A percentile compares a stretch with the other conserved stretches of the same genome.
Evolutionary conservation across 2,329 filamentous ascomycete genomes (phyloP).

Genomic region (Catunica adiposa): DNA sequence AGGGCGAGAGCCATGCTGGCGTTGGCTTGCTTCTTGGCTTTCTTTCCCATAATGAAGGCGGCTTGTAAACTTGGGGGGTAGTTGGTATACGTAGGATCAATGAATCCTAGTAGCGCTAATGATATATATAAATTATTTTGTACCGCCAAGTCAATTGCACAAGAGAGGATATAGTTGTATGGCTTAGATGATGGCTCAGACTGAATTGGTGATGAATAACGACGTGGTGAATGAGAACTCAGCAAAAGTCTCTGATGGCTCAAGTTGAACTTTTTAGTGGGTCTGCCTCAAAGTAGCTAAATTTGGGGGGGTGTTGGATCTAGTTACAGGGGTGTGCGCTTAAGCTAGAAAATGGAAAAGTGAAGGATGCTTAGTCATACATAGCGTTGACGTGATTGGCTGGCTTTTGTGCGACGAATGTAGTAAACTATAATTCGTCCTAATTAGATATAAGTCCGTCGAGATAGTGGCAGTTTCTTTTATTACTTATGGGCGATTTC

Average conservation of each 20-base stretch:
- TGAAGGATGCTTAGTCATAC: slow-evolving; percentile 6
- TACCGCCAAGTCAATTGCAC: too few species aligned
- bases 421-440: too few species aligned
- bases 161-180: too few species aligned
- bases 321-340: not conserved
- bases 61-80: not conserved
- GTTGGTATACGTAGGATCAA: not conserved
- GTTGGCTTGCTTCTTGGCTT: slow-evolving; percentile 15
- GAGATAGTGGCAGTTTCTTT: too few species aligned
- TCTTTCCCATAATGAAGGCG: slow-evolving; percentile 17
- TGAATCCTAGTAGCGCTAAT: not conserved
- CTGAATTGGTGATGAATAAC: not conserved
- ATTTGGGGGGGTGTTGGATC: not conserved
- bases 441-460: too few species aligned
- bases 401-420: too few species aligned
- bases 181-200: not conserved
- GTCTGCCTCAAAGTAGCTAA: not conserved
- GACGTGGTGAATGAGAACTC: not conserved
- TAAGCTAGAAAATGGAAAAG: not conserved
- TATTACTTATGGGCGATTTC: too few species aligned
- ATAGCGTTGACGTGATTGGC: not conserved
- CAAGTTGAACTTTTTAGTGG: slow-evolving; percentile 12
- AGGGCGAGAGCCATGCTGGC: slow-evolving; percentile 13
- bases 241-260: slow-evolving; percentile 5
- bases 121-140: too few species aligned